phyloP scores from a whole-genome alignment of 1,139 yeast species.

The Debaryomycetaceae sp. region DNA sequence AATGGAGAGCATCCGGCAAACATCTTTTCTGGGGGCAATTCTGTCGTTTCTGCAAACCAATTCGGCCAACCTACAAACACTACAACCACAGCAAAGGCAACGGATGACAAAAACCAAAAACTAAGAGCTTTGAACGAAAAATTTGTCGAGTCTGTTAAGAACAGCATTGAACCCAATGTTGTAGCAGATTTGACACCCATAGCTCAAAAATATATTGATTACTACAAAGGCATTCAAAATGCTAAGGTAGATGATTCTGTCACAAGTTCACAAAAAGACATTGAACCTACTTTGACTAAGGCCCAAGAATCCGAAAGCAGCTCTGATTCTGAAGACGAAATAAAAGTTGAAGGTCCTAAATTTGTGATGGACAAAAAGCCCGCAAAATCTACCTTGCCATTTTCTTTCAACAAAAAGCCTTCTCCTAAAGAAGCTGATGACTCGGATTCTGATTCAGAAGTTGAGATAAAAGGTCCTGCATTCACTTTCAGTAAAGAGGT shows the following conservation, averaged over 20 bases:
- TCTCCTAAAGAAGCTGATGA: slow-evolving; percentile 35
- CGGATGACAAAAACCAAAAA: slow-evolving; percentile 32
- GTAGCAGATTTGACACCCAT: slow-evolving; percentile 57
- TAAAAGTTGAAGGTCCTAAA: slow-evolving; percentile 62
- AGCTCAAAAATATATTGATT: slow-evolving; percentile 59
- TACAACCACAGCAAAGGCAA: not conserved
- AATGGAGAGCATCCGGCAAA: not conserved
- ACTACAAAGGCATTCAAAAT: slow-evolving; percentile 40
- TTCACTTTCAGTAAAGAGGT: slow-evolving; percentile 52
- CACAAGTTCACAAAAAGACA: not conserved
- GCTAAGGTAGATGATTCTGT: slow-evolving; percentile 5
- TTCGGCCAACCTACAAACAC: not conserved
- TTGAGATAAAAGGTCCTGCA: slow-evolving; percentile 63
- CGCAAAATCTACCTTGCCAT: slow-evolving; percentile 55
- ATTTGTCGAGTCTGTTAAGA: slow-evolving; percentile 51
- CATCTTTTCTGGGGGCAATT: too few relatives aligned
- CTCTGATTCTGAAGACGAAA: slow-evolving; percentile 36
- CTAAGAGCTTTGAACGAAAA: slow-evolving; percentile 68
- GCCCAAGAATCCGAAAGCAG: slow-evolving; percentile 17
- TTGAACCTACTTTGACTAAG: not conserved
- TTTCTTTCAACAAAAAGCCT: slow-evolving; percentile 50
- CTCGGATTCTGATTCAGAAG: slow-evolving; percentile 52
- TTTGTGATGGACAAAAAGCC: slow-evolving; percentile 56
- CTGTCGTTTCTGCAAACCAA: not conserved
- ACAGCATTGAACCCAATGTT: slow-evolving; percentile 42